Evolutionary conservation across 805 yeast species (phyloP).

Genomic region (Sugiyamaella americana): DNA sequence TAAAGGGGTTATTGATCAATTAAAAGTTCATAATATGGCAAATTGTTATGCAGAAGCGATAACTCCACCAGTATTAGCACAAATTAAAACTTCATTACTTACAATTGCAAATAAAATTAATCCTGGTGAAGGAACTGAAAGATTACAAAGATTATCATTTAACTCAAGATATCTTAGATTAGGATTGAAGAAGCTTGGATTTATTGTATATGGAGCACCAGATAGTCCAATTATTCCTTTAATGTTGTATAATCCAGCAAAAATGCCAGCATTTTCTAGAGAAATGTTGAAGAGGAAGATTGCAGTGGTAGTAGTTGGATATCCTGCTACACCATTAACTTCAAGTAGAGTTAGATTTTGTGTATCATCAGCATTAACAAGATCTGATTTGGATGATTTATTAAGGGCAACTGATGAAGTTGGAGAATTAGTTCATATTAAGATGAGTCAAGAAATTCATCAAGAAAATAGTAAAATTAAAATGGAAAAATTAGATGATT

Average conservation of each 20-base stretch:
- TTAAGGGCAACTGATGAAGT: constrained; percentile 65
- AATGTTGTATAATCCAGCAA: constrained; percentile 80
- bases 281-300: constrained; percentile 70
- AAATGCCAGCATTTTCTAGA: constrained; percentile 89
- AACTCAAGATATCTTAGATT: constrained; percentile 88
- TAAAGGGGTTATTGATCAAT: constrained; percentile 60
- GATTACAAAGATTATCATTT: constrained; percentile 90
- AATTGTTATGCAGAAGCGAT: constrained; percentile 76
- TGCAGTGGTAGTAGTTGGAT: constrained; percentile 95
- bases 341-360: constrained; percentile 90
- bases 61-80: constrained; percentile 88
- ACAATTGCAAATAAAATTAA: constrained; percentile 75
- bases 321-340: constrained; percentile 93
- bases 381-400: constrained; percentile 84
- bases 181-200: constrained; percentile 88
- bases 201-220: constrained; percentile 89
- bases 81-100: constrained; percentile 71
- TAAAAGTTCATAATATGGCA: constrained; percentile 68
- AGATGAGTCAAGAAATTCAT: constrained; percentile 30
- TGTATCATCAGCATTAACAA: constrained; percentile 84
- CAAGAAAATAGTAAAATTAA: constrained; percentile 17
- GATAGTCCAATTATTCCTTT: constrained; percentile 96
- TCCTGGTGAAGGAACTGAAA: constrained; percentile 90
- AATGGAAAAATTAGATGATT: constrained; percentile 71
- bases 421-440: constrained; percentile 71